A percentile compares a stretch with the other conserved stretches of the same genome.
Conservation (phyloP, 1,139 yeast genomes). For the Pneumocystis canis region DNA sequence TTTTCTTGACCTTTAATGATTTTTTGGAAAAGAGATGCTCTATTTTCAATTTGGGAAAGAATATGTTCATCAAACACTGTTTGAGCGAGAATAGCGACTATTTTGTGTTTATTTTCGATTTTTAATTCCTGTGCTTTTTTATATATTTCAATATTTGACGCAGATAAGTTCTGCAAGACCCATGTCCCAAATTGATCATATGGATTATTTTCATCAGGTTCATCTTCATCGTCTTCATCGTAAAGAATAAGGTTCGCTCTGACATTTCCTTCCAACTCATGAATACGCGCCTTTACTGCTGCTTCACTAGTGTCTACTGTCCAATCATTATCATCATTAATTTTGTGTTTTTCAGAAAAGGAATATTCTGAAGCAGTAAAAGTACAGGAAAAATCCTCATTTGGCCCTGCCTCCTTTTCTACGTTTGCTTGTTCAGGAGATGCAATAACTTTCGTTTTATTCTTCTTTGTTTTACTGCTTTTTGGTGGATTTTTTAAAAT, state of each 20-base stretch:
- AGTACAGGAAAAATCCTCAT: constrained; percentile 39
- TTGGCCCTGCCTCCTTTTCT: constrained; percentile 29
- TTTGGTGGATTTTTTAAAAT: constrained; percentile 90
- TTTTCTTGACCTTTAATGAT: constrained; percentile 27
- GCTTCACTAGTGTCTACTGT: constrained; percentile 96
- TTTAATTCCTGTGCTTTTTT: constrained; percentile 76
- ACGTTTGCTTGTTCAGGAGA: constrained; percentile 25
- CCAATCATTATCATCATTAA: constrained; percentile 61
- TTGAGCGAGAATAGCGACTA: constrained; percentile 87
- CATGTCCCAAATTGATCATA: constrained; percentile 81
- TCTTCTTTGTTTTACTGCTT: constrained; percentile 18
- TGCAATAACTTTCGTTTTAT: constrained; percentile 41
- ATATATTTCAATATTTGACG: constrained; percentile 74
- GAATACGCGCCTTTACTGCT: constrained; percentile 87
- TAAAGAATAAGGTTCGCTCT: constrained; percentile 1
- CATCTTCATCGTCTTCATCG: constrained; percentile 27
- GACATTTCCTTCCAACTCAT: constrained; percentile 54
- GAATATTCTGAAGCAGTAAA: constrained; percentile 61
- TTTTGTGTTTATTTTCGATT: constrained; percentile 55
- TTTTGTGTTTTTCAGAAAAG: constrained; percentile 58
- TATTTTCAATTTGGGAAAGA: constrained; percentile 55
- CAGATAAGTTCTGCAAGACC: constrained; percentile 48
- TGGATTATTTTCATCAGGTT: constrained; percentile 29
- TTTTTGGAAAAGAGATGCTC: constrained; percentile 43
- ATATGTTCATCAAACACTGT: constrained; percentile 70